Base-by-base conservation (phyloP, 768 basidiomycete species). In the Suillus cothurnatus region DNA sequence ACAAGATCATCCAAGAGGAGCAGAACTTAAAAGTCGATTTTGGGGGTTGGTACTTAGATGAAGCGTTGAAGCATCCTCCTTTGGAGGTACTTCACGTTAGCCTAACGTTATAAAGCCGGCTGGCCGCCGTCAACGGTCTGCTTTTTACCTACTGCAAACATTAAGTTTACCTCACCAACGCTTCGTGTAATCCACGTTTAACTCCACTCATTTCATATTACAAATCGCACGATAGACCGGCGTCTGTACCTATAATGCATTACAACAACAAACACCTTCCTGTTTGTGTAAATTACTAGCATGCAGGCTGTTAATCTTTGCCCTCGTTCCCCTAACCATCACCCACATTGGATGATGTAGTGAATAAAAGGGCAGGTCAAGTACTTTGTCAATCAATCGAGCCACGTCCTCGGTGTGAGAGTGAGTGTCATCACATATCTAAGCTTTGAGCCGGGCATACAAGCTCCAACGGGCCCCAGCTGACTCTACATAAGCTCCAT, bases 401-500 rank as follows among this genome's bases (percentile, higher is more conserved):
- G 19, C 53, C 31, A 21, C n/a, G 11, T 55, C 28, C 55, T 62
- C 59, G 61, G 62, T 58, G n/a, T 28, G 43, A 53, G 38, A 67
- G 49, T 21, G 39, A 58, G 59, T 53, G 28, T 21, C 31, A n/a
- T 11, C 19, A 32, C 53, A 67, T 56, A 47, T 62, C 64, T 81
- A 93, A 63, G 91, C 93, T 74, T 84, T 86, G 69, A 93, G 87
- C 77, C 93, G 94, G 69, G 86, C 89, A 66, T 90, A 88, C 62
- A 97, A 84, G 71, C 82, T 94, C 91, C 66, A 97, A 84, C 62
- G 87, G 86, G 67, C 95, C 95, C 84, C 41, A 43, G 17, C 89
- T 92, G 65, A 92, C 90, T 70, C 90, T n/a, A 86, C 80, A 97
- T 94, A 82, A 91, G 97, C 80, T 96, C 96, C 96, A 81, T 97